A percentile compares a stretch with the other conserved stretches of the same genome.
phyloP scores from a whole-genome alignment of 2,329 filamentous ascomycete genomes.

The Nannizzia gypsea region DNA sequence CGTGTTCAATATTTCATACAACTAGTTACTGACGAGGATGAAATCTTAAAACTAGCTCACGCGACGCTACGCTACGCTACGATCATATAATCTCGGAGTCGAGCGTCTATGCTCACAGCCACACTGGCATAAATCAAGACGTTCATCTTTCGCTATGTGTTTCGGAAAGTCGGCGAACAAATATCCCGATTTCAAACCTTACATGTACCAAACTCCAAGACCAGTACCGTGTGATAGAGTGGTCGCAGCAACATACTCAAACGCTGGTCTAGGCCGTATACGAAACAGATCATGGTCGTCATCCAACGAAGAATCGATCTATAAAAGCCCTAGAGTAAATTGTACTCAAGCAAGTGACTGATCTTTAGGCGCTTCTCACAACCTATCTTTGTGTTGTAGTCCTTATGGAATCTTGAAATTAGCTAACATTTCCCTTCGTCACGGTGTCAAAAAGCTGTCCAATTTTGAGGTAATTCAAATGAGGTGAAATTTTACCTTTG shows the following conservation, averaged over 20 bases:
- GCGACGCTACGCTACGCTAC: too few relatives aligned
- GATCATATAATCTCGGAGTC: not conserved
- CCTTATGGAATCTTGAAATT: too few relatives aligned
- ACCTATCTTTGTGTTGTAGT: too few relatives aligned
- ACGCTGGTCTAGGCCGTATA: not conserved
- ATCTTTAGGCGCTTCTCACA: not conserved
- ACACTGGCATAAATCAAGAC: not conserved
- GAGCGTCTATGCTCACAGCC: not conserved
- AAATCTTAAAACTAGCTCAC: too few relatives aligned
- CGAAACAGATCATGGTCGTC: not conserved
- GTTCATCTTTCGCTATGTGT: not conserved
- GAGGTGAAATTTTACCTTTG: too few relatives aligned
- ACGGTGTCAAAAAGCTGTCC: too few relatives aligned
- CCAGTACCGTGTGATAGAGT: not conserved
- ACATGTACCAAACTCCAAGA: not conserved
- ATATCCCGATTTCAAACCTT: slow-evolving; percentile 3
- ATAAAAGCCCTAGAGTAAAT: not conserved
- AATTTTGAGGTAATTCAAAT: too few relatives aligned
- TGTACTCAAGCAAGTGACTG: not conserved
- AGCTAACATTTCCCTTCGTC: too few relatives aligned
- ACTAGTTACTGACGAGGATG: too few relatives aligned
- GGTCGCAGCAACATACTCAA: not conserved
- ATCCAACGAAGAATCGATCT: not conserved
- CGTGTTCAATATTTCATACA: too few relatives aligned
- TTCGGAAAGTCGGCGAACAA: slow-evolving; percentile 3